Percentiles rank a stretch among this genome's conserved stretches.
Evolutionary conservation across 257 asterid genomes (phyloP).

Genomic region (Fraxinus cuspidata): DNA sequence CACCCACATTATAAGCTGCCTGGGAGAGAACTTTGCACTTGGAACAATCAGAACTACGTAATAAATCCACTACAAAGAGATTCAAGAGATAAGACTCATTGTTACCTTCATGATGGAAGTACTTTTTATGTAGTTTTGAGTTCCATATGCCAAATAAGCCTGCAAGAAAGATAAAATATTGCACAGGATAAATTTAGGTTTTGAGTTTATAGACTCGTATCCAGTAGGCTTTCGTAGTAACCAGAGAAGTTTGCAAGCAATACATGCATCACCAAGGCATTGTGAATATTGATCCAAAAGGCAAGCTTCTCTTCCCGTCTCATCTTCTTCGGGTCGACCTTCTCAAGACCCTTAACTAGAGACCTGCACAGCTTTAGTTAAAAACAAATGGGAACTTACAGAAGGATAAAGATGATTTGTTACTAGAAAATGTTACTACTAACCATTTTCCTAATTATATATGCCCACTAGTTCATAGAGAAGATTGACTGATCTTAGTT

Average conservation of each 20-base stretch:
- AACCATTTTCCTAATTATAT: background rate
- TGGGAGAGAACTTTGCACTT: conserved; percentile 26
- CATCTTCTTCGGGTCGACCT: conserved; percentile 73
- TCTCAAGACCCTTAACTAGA: conserved; percentile 76
- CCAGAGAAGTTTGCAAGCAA: conserved; percentile 31
- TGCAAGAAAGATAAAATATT: conserved; percentile 37
- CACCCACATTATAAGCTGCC: conserved; percentile 92
- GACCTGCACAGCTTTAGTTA: conserved; percentile 53
- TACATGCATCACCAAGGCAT: conserved; percentile 93
- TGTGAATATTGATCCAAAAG: conserved; percentile 87
- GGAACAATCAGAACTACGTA: conserved; percentile 26
- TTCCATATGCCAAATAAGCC: conserved; percentile 92
- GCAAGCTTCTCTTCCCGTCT: conserved; percentile 85
- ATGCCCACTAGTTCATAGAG: background rate
- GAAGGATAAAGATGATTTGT: background rate
- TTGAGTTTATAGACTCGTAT: background rate
- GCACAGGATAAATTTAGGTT: background rate
- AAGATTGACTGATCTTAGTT: conserved; percentile 9
- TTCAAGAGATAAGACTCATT: background rate
- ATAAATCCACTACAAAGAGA: conserved; percentile 12
- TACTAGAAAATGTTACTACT: background rate
- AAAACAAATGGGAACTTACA: conserved; percentile 15
- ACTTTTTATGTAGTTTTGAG: conserved; percentile 65
- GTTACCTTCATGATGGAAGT: conserved; percentile 69
- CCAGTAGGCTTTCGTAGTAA: background rate